Conservation (phyloP, 23 red algal species). For the Pyropia haitanensis region DNA sequence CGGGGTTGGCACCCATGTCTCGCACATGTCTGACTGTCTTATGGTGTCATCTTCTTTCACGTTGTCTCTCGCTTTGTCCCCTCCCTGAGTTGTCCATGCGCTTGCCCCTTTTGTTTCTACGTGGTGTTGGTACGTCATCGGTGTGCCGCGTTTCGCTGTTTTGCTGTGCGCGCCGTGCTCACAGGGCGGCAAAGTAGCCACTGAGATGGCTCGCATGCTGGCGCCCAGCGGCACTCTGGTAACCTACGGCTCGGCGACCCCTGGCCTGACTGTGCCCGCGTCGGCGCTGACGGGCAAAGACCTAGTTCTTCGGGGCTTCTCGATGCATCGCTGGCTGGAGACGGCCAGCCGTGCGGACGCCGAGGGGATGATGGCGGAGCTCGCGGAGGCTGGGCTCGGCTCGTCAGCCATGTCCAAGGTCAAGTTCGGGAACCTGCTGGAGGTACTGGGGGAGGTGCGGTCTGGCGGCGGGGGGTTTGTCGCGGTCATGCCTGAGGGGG, state of each 20-base stretch:
- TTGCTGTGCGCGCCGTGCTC: no score
- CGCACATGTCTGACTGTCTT: no score
- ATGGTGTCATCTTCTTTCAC: no score
- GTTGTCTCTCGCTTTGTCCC: no score
- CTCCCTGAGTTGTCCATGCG: no score
- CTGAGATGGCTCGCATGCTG: constrained; percentile 7
- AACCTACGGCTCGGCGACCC: constrained; percentile 35
- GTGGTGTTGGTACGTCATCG: no score
- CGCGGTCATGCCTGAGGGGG: constrained; percentile 24
- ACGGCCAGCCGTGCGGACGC: constrained; percentile 17
- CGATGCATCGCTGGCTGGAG: constrained; percentile 39
- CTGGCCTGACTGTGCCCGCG: constrained; percentile 1
- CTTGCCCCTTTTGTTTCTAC: no score
- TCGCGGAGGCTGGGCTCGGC: constrained; percentile 28
- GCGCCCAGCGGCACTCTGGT: constrained; percentile 29
- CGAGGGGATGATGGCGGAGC: constrained; percentile 38
- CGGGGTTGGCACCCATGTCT: constrained; percentile 4
- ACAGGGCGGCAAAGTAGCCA: constrained; percentile 19
- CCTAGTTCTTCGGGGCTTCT: constrained; percentile 23
- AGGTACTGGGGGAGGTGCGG: constrained; percentile 22
- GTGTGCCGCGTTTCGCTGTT: no score
- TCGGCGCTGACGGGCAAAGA: constrained; percentile 12
- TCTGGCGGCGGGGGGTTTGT: constrained; percentile 22
- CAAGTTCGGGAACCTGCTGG: constrained; percentile 41
- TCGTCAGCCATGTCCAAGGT: constrained; percentile 29